A percentile compares a stretch with the other conserved stretches of the same genome.
Evolutionary conservation across 129 eudicot species (phyloP).

Genomic region (Solidago caesia): DNA sequence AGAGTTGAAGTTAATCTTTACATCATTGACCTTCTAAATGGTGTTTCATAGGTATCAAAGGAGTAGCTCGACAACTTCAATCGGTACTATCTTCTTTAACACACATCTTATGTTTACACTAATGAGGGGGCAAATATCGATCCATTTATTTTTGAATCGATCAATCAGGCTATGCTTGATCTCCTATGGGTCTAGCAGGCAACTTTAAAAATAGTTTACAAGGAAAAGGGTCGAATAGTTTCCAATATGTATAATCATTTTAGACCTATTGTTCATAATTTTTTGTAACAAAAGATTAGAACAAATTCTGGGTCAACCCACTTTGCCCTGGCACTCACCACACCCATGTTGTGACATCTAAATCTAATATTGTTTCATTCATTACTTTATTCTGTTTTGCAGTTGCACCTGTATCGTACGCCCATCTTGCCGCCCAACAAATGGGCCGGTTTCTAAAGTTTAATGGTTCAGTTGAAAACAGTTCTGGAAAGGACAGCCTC

Average conservation of each 20-base stretch:
- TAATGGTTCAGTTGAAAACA: slow-evolving; percentile 55
- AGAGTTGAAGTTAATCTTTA: neutral
- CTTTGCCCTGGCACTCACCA: neutral
- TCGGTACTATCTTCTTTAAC: slow-evolving; percentile 49
- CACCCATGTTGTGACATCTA: neutral
- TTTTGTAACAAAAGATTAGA: too few species aligned
- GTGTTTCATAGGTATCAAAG: slow-evolving; percentile 65
- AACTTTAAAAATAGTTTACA: neutral
- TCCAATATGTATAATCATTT: neutral
- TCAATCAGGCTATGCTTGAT: neutral
- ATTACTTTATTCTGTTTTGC: slow-evolving; percentile 19
- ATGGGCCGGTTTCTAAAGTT: slow-evolving; percentile 73
- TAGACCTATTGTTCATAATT: neutral
- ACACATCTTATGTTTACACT: neutral
- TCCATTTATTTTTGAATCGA: neutral
- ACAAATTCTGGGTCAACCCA: too few species aligned
- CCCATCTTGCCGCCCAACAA: slow-evolving; percentile 94
- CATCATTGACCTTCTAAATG: slow-evolving; percentile 15
- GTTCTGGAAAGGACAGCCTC: slow-evolving; percentile 44
- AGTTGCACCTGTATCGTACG: slow-evolving; percentile 91
- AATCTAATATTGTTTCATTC: neutral
- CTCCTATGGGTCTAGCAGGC: neutral
- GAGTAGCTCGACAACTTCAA: slow-evolving; percentile 73
- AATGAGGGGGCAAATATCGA: neutral
- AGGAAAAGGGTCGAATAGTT: neutral